Percentiles rank a stretch among this genome's conserved stretches.
Evolutionary conservation across 2,329 filamentous ascomycete species (phyloP).

Genomic region (Biscogniauxia mediterranea): DNA sequence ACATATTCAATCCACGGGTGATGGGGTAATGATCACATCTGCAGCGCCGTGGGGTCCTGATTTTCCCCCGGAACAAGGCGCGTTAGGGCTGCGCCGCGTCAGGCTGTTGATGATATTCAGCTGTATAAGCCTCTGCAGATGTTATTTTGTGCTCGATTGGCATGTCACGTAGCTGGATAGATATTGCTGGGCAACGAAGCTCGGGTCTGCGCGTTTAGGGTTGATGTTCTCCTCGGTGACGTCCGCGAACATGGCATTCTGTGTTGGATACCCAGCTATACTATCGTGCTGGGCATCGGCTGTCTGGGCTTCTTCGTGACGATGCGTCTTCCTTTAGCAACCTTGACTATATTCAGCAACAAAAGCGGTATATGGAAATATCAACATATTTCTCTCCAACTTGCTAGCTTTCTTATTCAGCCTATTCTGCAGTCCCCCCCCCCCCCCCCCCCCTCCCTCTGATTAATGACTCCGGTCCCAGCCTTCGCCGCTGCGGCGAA

Average conservation of each 20-base stretch:
- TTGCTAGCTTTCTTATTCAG: constrained; percentile 9
- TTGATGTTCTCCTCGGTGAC: background rate
- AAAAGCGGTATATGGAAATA: background rate
- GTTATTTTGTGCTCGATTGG: constrained; percentile 5
- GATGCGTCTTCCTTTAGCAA: background rate
- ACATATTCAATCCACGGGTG: constrained; percentile 12
- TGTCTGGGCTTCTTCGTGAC: background rate
- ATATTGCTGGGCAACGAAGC: constrained; percentile 3
- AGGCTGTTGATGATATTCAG: constrained; percentile 11
- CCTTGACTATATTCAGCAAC: background rate
- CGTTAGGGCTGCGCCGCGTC: background rate
- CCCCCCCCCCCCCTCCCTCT: constrained; percentile 7
- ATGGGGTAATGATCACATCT: constrained; percentile 4
- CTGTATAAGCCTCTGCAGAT: constrained; percentile 5
- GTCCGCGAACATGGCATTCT: background rate
- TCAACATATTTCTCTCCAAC: background rate
- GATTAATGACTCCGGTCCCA: constrained; percentile 9
- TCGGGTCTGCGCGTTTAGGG: constrained; percentile 1
- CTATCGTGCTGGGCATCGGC: background rate
- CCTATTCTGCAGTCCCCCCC: constrained; percentile 13
- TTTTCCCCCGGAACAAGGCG: background rate
- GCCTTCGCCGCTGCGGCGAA: constrained; percentile 6
- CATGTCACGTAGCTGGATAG: constrained; percentile 4
- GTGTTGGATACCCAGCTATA: background rate
- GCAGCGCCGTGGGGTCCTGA: constrained; percentile 5